Base-by-base conservation (phyloP, 768 basidiomycete species). In the Suillus clintonianus region DNA sequence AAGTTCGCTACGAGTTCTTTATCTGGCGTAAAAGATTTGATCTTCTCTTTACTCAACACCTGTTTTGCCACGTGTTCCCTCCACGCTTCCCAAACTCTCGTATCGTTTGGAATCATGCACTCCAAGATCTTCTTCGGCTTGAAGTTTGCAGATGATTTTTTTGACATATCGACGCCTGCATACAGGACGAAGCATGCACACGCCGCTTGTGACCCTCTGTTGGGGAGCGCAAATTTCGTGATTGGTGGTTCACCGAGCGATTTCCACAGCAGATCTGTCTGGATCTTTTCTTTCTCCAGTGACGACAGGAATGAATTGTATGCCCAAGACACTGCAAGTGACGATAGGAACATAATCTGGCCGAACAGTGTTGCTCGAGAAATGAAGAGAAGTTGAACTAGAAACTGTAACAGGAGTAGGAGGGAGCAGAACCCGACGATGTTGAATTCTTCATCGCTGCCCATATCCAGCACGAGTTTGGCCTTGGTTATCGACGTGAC, bases 321-420 rank as follows among this genome's bases (percentile, higher is more conserved):
- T 4, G 32, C n/a, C 77, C 77, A 78, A 5, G 77, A 78, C 1
- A 75, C 67, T 9, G 60, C 69, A 22, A 79, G 69, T 3, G 76
- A 72, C 15, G 64, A 60, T 30, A 78, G 60, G 55, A 79, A 78
- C 73, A 79, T 71, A 59, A 77, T 62, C 57, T 79, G 77, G 15
- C 78, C 75, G 15, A 78, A 74, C 14, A 76, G 66, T 2, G 60
- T 62, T 19, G 70, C 72, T 63, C 75, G 77, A 2, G 77, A 74
- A 36, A 76, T 64, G 48, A 78, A 68, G 41, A 78, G 59, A 17
- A 78, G 70, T 43, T 78, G 77, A 4, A 61, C n/a, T 11, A 78
- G 37, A 68, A 70, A 75, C 45, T 78, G 74, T 27, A 62, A 6
- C n/a, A 71, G 67, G 36, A 77, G 72, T 4, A 76, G 62, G 41